Evolutionary conservation across 2,329 filamentous ascomycete species (phyloP), one percentile per base, ranked within the genome.

Genomic region (Neopestalotiopsis clavispora): DNA sequence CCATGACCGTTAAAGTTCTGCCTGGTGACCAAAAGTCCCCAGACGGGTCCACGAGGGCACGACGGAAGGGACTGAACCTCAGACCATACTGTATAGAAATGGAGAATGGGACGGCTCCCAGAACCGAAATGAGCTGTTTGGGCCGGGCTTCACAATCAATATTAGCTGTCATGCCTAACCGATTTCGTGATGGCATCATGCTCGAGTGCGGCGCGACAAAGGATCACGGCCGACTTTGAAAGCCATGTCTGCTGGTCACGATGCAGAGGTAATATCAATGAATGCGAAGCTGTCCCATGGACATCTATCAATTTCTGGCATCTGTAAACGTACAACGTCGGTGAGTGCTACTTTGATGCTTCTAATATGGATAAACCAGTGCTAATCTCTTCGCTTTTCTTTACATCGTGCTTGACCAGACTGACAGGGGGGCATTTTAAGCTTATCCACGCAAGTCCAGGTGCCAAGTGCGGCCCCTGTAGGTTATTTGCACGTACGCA

Each of bases 151-250:
- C 14, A 32, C 3, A 57, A 58, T 45, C 42, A 58, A 49, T 38
- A 57, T 57, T n/a, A 34, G 30, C 10, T 58, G 7, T 38, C 23
- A 4, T 23, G 34, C 12, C 49, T 66, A 66, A 23, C 64, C 42
- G 40, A 10, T 66, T 66, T 23, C 13, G 64, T 57, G 34, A 56
- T 66, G 64, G 64, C 32, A 66, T 34, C 63, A 66, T 66, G 63
- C 63, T 66, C 42, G 42, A 56, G 13, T 66, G 63, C 63, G 63
- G 49, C 63, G 63, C 20, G 32, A 23, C 28, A 62, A 34, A 62
- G 30, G 1, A 28, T 14, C n/a, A 42, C 30, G 23, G n/a, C 13
- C 57, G 23, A 23, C 13, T 23, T 20, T 28, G 20, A 23, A 38
- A 6, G 6, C 6, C 10, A 38, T 38, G 10, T 10, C 34, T 10